Evolutionary conservation across 2,329 filamentous ascomycete genomes (phyloP), one percentile per base, ranked within the genome.

Genomic region (Colletotrichum sp.): DNA sequence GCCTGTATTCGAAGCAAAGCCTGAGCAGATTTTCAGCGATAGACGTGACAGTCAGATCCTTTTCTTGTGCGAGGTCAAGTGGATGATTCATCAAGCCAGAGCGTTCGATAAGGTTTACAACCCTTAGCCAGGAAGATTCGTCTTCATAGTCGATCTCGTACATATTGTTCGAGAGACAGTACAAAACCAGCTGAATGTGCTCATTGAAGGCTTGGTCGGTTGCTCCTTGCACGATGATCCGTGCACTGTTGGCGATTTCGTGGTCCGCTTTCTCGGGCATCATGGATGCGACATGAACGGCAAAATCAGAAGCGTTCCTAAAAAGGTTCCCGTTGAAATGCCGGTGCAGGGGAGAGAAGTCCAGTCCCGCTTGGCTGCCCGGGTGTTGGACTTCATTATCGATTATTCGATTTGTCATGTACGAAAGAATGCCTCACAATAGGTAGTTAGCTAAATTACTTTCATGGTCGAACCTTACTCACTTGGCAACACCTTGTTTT

Each of bases 401-500:
- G 13, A 36, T 15, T 1, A 1, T 3, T 15, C 3, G 0, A 4
- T 36, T 15, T 4, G 6, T 36, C 2, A 34, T 13, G 4, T 34
- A 0, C 32, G 24, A 24, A 24, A 34, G 13, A 13, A 34, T 34
- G 32, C 2, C 32, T 34, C 4, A 6, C 24, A 24, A 24, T 24
- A 24, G 24, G 24, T 24, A 9, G 30, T 32, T 5, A 10, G 8
- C 9, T 9, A 12, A 12, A 9, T 32, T 5, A 1, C 3, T 30
- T 32, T 32, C 5, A 5, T 5, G 4, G 0, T 32, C 1, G 49
- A 2, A 4, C 12, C 4, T 3, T 26, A 26, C 52, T 28, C 21
- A 59, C 55, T 0, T 6, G 24, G 4, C 2, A 26, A 59, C 0
- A 9, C 0, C 0, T 0, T 18, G 0, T 26, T 0, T 0, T 59